Conservation (phyloP, 805 yeast genomes). For the Blastobotrys chiropterorum region DNA sequence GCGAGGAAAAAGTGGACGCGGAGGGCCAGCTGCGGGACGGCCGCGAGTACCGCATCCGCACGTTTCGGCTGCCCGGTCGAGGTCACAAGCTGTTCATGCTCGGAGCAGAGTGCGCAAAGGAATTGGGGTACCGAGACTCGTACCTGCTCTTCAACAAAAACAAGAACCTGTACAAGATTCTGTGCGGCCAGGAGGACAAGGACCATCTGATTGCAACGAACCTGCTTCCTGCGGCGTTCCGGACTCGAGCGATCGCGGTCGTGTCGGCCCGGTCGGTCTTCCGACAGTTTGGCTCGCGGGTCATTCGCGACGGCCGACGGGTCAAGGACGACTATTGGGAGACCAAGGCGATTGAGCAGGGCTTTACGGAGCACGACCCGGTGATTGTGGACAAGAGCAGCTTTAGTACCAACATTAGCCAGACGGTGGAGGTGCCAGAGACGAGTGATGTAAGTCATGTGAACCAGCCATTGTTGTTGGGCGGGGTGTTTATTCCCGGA, state of each 20-base stretch:
- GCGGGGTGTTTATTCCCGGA: conserved; percentile 22
- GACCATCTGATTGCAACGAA: conserved; percentile 32
- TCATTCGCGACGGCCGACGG: conserved; percentile 42
- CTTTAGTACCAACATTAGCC: background rate
- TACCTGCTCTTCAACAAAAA: conserved; percentile 44
- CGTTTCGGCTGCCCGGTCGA: conserved; percentile 36
- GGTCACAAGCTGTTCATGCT: conserved; percentile 37
- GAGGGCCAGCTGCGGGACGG: conserved; percentile 34
- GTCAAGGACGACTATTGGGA: conserved; percentile 56
- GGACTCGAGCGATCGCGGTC: conserved; percentile 31
- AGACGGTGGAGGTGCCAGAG: conserved; percentile 2
- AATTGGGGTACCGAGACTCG: conserved; percentile 42
- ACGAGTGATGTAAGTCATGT: conserved; percentile 1
- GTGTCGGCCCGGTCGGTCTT: conserved; percentile 42
- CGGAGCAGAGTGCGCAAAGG: conserved; percentile 38
- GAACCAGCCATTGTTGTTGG: conserved; percentile 2
- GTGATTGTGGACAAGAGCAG: conserved; percentile 30
- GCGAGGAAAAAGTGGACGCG: conserved; percentile 39
- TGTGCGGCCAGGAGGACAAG: conserved; percentile 35
- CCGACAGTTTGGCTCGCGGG: conserved; percentile 46
- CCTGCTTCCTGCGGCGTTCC: conserved; percentile 26
- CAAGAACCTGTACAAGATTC: conserved; percentile 34
- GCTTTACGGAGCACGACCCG: conserved; percentile 40
- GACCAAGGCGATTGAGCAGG: conserved; percentile 35
- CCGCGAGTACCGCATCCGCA: conserved; percentile 35